Evolutionary conservation across 176 grass and related monocot genomes (phyloP).

Genomic region (Dendrocalamus sinicus): DNA sequence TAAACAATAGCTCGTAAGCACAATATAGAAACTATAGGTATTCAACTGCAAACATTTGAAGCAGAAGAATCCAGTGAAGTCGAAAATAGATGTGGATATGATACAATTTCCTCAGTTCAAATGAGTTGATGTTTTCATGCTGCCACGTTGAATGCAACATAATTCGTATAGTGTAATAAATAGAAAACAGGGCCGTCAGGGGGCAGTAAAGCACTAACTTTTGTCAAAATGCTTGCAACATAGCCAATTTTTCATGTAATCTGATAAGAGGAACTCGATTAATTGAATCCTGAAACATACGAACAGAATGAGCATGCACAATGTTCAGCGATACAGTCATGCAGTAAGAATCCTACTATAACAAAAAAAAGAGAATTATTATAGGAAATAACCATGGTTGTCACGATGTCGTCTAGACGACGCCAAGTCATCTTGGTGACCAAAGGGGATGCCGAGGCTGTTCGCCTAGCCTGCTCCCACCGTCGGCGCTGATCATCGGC

Average conservation of each 20-base stretch:
- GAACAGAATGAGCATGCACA: constrained; percentile 23
- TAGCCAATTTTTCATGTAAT: constrained; percentile 75
- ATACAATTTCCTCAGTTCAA: constrained; percentile 1
- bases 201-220: constrained; percentile 56
- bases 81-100: constrained; percentile 25
- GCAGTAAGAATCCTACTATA: neutral
- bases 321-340: neutral
- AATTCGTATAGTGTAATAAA: constrained; percentile 5
- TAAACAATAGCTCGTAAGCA: neutral
- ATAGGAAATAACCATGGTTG: neutral
- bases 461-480: too few relatives aligned
- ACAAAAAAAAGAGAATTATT: neutral
- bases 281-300: constrained; percentile 65
- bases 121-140: neutral
- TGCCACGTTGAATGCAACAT: constrained; percentile 15
- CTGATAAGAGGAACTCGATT: constrained; percentile 78
- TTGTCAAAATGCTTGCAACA: constrained; percentile 61
- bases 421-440: too few relatives aligned
- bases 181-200: constrained; percentile 12
- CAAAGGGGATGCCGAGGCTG: too few relatives aligned
- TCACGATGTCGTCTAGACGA: too few relatives aligned
- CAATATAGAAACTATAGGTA: neutral
- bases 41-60: neutral
- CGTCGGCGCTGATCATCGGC: too few relatives aligned
- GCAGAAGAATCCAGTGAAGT: constrained; percentile 17